These are phyloP conservation scores for Vigna radiata DNA, from an alignment of 306 rosid genomes.

Conservation along the genomic window DNA sequence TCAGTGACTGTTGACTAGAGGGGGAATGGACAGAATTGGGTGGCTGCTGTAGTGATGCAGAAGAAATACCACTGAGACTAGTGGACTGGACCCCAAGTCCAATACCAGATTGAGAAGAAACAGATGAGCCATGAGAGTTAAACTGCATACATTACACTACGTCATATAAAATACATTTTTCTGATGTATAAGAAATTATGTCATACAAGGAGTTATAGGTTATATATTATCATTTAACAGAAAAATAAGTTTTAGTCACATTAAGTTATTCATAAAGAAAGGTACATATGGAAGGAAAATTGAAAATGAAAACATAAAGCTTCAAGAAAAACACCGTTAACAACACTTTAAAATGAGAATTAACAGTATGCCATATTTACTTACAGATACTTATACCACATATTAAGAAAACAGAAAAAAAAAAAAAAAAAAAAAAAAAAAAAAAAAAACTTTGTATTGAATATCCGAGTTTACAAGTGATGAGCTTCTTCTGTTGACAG, in stretches of 20 bases:
- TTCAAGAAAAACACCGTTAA: not conserved
- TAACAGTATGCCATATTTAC: not conserved
- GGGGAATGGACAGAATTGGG: constrained; percentile 71
- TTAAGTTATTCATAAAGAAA: constrained; percentile 1
- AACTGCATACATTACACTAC: constrained; percentile 64
- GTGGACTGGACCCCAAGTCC: constrained; percentile 85
- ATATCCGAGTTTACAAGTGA: too few species aligned
- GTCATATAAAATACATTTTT: constrained; percentile 43
- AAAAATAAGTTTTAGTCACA: constrained; percentile 16
- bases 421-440: too few species aligned
- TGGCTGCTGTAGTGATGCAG: constrained; percentile 77
- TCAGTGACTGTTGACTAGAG: constrained; percentile 71
- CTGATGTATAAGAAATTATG: not conserved
- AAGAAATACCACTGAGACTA: constrained; percentile 65
- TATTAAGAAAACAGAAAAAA: too few species aligned
- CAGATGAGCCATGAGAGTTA: constrained; percentile 72
- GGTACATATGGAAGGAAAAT: constrained; percentile 15
- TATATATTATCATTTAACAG: constrained; percentile 25
- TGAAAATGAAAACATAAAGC: not conserved
- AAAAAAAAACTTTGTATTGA: too few species aligned
- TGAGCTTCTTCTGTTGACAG: too few species aligned
- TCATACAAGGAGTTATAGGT: constrained; percentile 2
- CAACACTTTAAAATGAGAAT: not conserved
- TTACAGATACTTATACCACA: not conserved
- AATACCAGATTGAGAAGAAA: constrained; percentile 77